These are phyloP conservation scores for Botrytis porri DNA, from an alignment of 2,329 filamentous ascomycete genomes.

Conservation along the genomic window DNA sequence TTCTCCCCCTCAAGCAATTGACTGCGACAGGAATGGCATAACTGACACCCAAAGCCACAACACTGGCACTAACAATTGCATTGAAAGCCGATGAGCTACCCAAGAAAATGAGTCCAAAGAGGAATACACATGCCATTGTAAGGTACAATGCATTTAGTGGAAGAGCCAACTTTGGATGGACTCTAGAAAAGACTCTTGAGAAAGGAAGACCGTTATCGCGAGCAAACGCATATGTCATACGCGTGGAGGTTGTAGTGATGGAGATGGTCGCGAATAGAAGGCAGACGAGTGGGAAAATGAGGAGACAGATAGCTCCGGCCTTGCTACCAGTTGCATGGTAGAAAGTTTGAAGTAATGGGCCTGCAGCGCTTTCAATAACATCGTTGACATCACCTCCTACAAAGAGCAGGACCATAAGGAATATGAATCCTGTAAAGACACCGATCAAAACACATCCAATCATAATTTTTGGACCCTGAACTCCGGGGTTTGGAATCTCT, in stretches of 20 bases:
- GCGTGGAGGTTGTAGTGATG: constrained; percentile 43
- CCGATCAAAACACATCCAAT: constrained; percentile 49
- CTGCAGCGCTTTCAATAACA: constrained; percentile 45
- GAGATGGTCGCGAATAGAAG: constrained; percentile 61
- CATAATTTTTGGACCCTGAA: constrained; percentile 50
- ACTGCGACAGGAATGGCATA: constrained; percentile 72
- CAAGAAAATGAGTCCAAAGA: constrained; percentile 68
- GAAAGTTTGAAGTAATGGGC: constrained; percentile 52
- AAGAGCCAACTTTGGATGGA: constrained; percentile 59
- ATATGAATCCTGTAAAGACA: constrained; percentile 41
- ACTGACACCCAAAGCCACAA: constrained; percentile 68
- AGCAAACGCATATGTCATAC: constrained; percentile 67
- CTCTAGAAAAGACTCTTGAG: constrained; percentile 56
- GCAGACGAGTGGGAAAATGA: constrained; percentile 58
- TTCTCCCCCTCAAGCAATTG: constrained; percentile 64
- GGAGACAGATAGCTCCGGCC: constrained; percentile 34
- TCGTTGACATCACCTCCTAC: constrained; percentile 40
- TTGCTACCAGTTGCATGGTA: constrained; percentile 44
- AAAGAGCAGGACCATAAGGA: constrained; percentile 35
- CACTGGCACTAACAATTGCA: constrained; percentile 66
- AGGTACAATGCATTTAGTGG: constrained; percentile 65
- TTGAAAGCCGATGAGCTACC: constrained; percentile 66
- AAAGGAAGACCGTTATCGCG: constrained; percentile 63
- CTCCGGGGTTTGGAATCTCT: constrained; percentile 51
- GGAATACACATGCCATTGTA: constrained; percentile 57